Percentiles rank a stretch among this genome's conserved stretches.
phyloP scores from a whole-genome alignment of 2,329 filamentous ascomycete genomes.

The Atkinsonella texensis region DNA sequence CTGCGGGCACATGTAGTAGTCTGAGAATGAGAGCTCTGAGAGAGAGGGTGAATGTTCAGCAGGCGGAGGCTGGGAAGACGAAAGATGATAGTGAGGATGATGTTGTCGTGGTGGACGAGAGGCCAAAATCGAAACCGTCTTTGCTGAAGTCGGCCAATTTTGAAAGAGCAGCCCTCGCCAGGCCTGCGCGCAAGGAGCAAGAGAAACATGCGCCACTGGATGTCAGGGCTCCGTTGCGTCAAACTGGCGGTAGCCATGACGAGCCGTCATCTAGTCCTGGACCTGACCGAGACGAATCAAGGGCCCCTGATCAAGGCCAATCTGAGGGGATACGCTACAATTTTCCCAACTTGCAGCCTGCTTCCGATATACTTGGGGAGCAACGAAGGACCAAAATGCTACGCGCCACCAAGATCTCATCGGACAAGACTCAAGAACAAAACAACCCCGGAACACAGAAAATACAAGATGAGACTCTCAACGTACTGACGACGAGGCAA shows the following conservation, averaged over 20 bases:
- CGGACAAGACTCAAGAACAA: not conserved
- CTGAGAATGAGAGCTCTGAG: slow-evolving; percentile 10
- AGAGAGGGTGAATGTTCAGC: slow-evolving; percentile 11
- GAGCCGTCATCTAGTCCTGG: not conserved
- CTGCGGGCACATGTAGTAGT: slow-evolving; percentile 8
- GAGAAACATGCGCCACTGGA: not conserved
- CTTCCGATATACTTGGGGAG: not conserved
- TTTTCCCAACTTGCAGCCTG: no score
- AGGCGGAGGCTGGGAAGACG: not conserved
- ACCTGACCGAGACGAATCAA: not conserved
- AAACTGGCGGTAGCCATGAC: not conserved
- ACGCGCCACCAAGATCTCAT: not conserved
- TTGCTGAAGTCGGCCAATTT: not conserved
- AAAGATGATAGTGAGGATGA: slow-evolving; percentile 3
- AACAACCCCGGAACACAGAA: not conserved
- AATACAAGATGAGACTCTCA: not conserved
- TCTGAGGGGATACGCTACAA: no score
- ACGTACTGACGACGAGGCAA: not conserved
- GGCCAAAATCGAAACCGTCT: not conserved
- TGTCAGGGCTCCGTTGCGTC: no score
- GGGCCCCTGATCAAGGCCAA: not conserved
- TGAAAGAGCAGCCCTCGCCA: not conserved
- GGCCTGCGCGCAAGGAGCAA: not conserved
- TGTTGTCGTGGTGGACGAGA: slow-evolving; percentile 6
- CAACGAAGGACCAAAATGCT: not conserved